Evolutionary conservation across 345 rosid genomes (phyloP), one percentile per base, ranked within the genome.

Genomic region (Syzygium aromaticum): DNA sequence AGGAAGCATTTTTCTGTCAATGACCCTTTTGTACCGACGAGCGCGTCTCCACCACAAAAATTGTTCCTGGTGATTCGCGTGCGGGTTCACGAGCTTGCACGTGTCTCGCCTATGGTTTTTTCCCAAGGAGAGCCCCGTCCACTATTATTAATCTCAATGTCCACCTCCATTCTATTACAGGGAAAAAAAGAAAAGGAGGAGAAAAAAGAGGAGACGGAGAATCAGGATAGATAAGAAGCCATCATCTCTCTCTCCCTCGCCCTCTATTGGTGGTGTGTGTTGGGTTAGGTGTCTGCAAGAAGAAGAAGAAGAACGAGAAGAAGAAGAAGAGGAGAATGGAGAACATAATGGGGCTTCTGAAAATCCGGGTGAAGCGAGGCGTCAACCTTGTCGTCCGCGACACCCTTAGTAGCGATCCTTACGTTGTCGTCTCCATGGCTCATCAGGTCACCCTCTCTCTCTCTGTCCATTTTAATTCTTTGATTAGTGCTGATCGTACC

Each of bases 321-420:
- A 30, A 10, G 43, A n/a, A 13, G 85, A 49, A 25, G 85, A 82
- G 7, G 54, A 82, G 85, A 19, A 93, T 94, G 96, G 96, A 94
- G 59, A 84, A 88, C 3, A 3, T 86, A 2, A 59, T 89, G 21
- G 95, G 96, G 52, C 92, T 93, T 88, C 87, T 94, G 28, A 91
- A 88, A 63, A 86, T 94, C 77, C 84, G 88, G 85, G 93, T 94
- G 85, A 86, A 82, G 87, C 91, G 80, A 89, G 96, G 95, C 67
- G 53, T 86, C 88, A 91, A 92, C 87, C 94, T 94, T 25, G 91
- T 90, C 84, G 84, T 86, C 56, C 90, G 94, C 13, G 95, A 94
- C 86, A 7, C 92, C 87, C 33, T 28, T 19, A 91, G 89, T 91
- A 94, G 95, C 88, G 96, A 94, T 54, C 95, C 96, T 88, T 94